Evolutionary conservation across 2,329 filamentous ascomycete genomes (phyloP), one percentile per base, ranked within the genome.

Genomic region (Teratosphaeria destructans): DNA sequence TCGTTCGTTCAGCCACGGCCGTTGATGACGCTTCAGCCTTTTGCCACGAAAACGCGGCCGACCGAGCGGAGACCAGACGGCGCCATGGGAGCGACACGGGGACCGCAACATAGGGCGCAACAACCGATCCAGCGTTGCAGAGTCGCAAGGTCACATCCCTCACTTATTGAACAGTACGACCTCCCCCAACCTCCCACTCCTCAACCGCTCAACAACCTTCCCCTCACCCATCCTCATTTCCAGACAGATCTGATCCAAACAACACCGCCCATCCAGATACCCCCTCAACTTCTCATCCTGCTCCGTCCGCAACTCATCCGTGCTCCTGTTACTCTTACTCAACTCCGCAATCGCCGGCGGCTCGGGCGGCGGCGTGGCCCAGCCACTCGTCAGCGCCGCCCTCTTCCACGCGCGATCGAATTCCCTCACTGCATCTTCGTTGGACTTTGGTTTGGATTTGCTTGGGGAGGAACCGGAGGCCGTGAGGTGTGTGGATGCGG

Each of bases 181-280:
- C 55, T 72, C 69, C 5, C 70, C 69, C 53, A 70, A 61, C 29
- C 61, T 59, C 10, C 66, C 83, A 61, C 76, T 79, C 72, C 84
- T 85, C 55, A 94, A 74, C 71, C 81, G 84, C 43, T 84, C 83
- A 75, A 90, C 79, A 16, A 92, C 85, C 68, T 88, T 85, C 60
- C 79, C 80, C 69, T 92, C 87, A 6, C 82, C 83, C 70, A 90
- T 70, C 62, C 87, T 85, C 71, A 85, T 79, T 75, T 91, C 88
- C 1, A 86, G 88, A 69, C 89, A 89, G 64, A 93, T 90, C 78
- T 92, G 85, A 75, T 94, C 90, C 73, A 93, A 88, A 66, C 82
- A 84, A 70, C 90, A 87, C 64, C 81, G 81, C 0, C 89, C 90
- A 72, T 93, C 87, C 11, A 87, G 80, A 69, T 89, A 93, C 67